A percentile compares a stretch with the other conserved stretches of the same genome.
These are phyloP conservation scores for Neofusicoccum sp. DNA, from an alignment of 2,329 filamentous ascomycete species.

Conservation along the genomic window DNA sequence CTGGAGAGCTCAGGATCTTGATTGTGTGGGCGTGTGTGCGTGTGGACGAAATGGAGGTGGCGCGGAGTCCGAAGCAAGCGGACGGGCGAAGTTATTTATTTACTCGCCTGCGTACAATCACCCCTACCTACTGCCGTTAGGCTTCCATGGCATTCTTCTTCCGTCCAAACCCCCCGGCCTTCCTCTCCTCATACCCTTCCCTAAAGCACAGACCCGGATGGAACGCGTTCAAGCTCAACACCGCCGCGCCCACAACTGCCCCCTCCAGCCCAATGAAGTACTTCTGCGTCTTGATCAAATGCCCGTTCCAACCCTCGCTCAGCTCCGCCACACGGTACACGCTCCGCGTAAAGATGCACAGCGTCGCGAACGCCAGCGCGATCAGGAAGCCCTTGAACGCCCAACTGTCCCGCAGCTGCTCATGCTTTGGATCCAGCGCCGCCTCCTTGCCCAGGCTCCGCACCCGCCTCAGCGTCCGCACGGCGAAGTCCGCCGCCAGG, in stretches of 20 bases:
- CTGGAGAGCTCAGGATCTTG: too few species aligned
- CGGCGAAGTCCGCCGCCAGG: slow-evolving; percentile 45
- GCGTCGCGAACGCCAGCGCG: slow-evolving; percentile 60
- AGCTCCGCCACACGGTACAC: slow-evolving; percentile 69
- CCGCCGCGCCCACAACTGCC: slow-evolving; percentile 35
- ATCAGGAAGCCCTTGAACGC: slow-evolving; percentile 58
- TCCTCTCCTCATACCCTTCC: slow-evolving; percentile 30
- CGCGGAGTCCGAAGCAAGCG: too few species aligned
- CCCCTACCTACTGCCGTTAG: neutral
- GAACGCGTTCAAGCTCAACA: slow-evolving; percentile 38
- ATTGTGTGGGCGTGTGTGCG: too few species aligned
- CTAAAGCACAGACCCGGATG: slow-evolving; percentile 42
- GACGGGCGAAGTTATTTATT: too few species aligned
- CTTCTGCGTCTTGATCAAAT: slow-evolving; percentile 53
- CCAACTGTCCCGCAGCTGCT: slow-evolving; percentile 34
- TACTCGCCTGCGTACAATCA: too few species aligned
- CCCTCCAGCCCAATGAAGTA: slow-evolving; percentile 45
- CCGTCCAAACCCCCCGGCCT: slow-evolving; percentile 27
- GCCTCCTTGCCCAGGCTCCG: slow-evolving; percentile 27
- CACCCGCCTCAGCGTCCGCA: slow-evolving; percentile 31
- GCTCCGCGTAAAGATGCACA: slow-evolving; percentile 66
- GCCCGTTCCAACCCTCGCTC: slow-evolving; percentile 63
- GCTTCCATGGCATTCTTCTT: slow-evolving; percentile 18
- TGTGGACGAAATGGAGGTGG: too few species aligned
- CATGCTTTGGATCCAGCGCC: slow-evolving; percentile 32